Evolutionary conservation across 1,284 basidiomycete species (phyloP).

Genomic region (Serendipita sp.): DNA sequence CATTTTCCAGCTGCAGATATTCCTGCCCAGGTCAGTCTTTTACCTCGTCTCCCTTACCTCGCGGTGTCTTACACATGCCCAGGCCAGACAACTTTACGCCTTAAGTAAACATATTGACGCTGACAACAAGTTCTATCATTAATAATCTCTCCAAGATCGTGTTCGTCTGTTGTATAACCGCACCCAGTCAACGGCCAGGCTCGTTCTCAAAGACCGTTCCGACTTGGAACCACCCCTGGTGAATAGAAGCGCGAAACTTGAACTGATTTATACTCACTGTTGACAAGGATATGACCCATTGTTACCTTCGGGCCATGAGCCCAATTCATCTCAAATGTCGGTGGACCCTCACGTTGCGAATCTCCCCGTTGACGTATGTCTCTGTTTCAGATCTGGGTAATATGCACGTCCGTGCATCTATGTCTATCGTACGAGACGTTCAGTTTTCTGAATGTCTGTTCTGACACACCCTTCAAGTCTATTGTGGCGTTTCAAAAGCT

Average conservation of each 20-base stretch:
- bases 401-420: constrained; percentile 70
- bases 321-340: constrained; percentile 77
- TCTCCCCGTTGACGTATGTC: constrained; percentile 20
- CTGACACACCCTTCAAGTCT: constrained; percentile 31
- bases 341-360: constrained; percentile 29
- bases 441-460: background rate
- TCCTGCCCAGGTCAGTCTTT: constrained; percentile 29
- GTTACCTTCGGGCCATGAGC: constrained; percentile 77
- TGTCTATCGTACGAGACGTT: constrained; percentile 52
- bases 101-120: constrained; percentile 22
- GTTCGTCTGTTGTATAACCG: constrained; percentile 74
- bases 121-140: background rate
- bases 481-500: constrained; percentile 73
- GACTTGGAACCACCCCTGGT: constrained; percentile 64
- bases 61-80: background rate
- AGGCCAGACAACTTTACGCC: constrained; percentile 36
- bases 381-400: constrained; percentile 47
- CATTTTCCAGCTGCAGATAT: constrained; percentile 51
- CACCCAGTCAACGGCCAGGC: constrained; percentile 59
- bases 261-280: constrained; percentile 6
- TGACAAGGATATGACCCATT: constrained; percentile 69
- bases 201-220: constrained; percentile 51
- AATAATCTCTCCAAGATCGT: constrained; percentile 38
- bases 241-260: constrained; percentile 13
- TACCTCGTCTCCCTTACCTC: background rate